These are phyloP conservation scores for Zymoseptoria tritici DNA, from an alignment of 2,329 filamentous ascomycete genomes.

Conservation along the genomic window DNA sequence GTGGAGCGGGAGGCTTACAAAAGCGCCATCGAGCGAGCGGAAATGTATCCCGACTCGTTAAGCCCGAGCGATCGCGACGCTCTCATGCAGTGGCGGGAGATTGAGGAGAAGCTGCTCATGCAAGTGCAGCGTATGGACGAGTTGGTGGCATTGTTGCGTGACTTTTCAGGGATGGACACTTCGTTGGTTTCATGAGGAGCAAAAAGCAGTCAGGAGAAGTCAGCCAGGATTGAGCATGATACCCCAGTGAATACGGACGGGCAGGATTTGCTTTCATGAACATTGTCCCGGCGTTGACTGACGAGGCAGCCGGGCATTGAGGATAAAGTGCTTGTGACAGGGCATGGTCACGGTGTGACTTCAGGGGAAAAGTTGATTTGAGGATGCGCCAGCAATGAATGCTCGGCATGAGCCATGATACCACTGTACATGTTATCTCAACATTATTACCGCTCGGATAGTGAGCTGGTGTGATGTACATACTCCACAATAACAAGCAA, in stretches of 20 bases:
- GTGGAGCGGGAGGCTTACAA: conserved; percentile 66
- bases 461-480: background rate
- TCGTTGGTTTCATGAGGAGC: conserved; percentile 15
- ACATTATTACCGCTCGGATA: background rate
- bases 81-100: conserved; percentile 55
- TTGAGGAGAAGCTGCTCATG: conserved; percentile 63
- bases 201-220: background rate
- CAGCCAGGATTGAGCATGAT: background rate
- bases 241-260: background rate
- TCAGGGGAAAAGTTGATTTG: background rate
- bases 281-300: background rate
- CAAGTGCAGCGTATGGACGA: conserved; percentile 80
- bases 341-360: background rate
- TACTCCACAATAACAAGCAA: background rate
- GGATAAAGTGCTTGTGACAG: background rate
- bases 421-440: background rate
- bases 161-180: conserved; percentile 39
- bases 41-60: conserved; percentile 73
- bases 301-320: background rate
- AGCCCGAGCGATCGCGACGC: conserved; percentile 64
- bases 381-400: background rate
- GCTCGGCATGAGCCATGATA: background rate
- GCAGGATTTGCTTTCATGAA: background rate
- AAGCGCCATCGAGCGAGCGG: conserved; percentile 69
- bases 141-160: conserved; percentile 61